Base-by-base conservation (phyloP, 192 early-diverging fungal genomes). In the Podila minutissima region DNA sequence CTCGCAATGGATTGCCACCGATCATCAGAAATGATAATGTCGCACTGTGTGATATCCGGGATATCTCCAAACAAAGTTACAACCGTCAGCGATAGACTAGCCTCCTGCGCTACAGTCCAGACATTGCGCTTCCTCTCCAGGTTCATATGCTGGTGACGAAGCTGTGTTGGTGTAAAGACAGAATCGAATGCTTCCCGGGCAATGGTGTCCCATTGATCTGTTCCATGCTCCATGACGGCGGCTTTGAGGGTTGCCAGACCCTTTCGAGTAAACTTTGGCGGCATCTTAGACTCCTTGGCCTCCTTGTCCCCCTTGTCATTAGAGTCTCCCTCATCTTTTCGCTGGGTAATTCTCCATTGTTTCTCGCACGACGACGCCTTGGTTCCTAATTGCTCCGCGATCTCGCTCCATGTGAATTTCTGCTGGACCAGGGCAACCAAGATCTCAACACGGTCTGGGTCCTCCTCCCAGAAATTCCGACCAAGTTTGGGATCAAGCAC, bases 151-250 rank as follows among this genome's bases (percentile, higher is more conserved):
- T 74, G 73, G 35, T 50, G 37, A 19, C 66, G 59, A 5, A 74
- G 46, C 53, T 67, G 41, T 10, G 41, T 8, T 1, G 66, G 32
- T n/a, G 32, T 57, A 26, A 55, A 55, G 17, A 20, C 15, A 20
- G 60, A 55, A 8, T 46, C 32, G 29, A 74, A 74, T 2, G 61
- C 22, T 11, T 57, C 31, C 5, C 26, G n/a, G 2, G 74, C 49
- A 12, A 75, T 64, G 11, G 19, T 55, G 19, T 75, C 53, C 74
- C 74, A 75, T 20, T 69, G 50, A 49, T 75, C 61, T 8, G 41
- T 50, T 32, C 64, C 67, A 26, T 67, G 28, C 12, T 69, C 53
- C 15, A n/a, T 35, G 6, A 75, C 67, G 12, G 66, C 66, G 2
- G 24, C 12, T 53, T 59, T 64, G 19, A 75, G 55, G 19, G 41